Evolutionary conservation across 1,139 yeast genomes (phyloP), one percentile per base, ranked within the genome.

Genomic region (Martiniozyma asiatica): DNA sequence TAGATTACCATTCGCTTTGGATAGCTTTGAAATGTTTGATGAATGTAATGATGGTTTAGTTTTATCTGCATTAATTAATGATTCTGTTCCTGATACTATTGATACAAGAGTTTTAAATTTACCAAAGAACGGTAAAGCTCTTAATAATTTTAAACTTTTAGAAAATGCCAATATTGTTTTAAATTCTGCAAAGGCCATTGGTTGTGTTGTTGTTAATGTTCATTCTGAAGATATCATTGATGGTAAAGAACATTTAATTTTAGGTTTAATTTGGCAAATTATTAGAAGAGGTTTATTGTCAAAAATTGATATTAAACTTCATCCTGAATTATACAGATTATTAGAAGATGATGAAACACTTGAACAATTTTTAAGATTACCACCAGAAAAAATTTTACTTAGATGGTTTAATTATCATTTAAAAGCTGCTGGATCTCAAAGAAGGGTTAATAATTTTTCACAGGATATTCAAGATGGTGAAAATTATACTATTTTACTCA

Each of bases 321-420:
- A 89, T 50, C 99, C 99, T 4, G 99, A 89, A 57, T 68, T 89
- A 53, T 89, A 92, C 60, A 79, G 99, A 47, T 63, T 89, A 39
- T 65, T 89, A 42, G 96, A 85, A 53, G 97, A 89, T 26, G 98
- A 89, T 53, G 99, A 89, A 59, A 89, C 97, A 25, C 66, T 89
- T 40, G 99, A 92, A 55, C 97, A 89, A 58, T 89, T 89, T 55
- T 65, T 89, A 53, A 76, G 98, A 53, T 68, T 89, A 36, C 95
- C 98, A 30, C 99, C 99, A 35, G 99, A 89, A 65, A 94, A 89
- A 59, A 92, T 89, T 40, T 68, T 89, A 53, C 65, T 89, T 43
- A 77, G 99, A 58, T 89, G 99, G 99, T 82, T 89, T 65, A 89
- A 89, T 55, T 89, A 76, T 59, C 99, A 89, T 49, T 71, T 89